Base-by-base conservation (phyloP, 2,329 filamentous ascomycete species). In the Dissoconium aciculare region DNA sequence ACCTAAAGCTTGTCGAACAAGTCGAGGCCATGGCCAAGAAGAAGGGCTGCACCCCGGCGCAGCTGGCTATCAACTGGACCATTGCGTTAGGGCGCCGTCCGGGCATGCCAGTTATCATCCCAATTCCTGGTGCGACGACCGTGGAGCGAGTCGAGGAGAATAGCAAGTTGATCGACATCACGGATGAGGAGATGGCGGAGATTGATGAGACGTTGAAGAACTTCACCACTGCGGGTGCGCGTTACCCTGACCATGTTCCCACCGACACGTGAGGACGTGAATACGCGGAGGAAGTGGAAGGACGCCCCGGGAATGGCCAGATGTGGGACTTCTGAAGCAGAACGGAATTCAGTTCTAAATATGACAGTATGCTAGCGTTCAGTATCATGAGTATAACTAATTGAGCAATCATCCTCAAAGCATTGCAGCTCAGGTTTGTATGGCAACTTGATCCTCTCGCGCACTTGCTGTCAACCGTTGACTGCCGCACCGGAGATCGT, bases 1-100 rank as follows among this genome's bases (percentile, higher is more conserved):
- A 82, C 51, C 44, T 80, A 5, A 53, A 71, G 46, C 62, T 83
- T 4, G 70, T 74, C 6, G 40, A 60, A 5, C 59, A 69, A 34
- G 53, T 82, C 9, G 57, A 71, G 46, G 56, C 56, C 14, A 46
- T 82, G 21, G 75, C 77, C 1, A 48, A 58, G 42, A 59, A 60
- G 43, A 80, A 78, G 55, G 62, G 63, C 4, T 47, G 44, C 34
- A 57, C 59, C 2, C 52, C 57, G 2, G 53, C 57, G 5, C 64
- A 69, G 46, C 49, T 68, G 17, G 65, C 59, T 2, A 47, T 68
- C 17, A 57, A 53, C 11, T 69, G 66, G 66, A 51, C 67, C 5
- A 50, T 52, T 15, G 54, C 53, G 2, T 52, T 61, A 35, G 60
- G 56, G 31, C 49, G 46, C 17, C 53, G 51, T 39, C 46, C 56